A percentile compares a stretch with the other conserved stretches of the same genome.
Evolutionary conservation across 164 flowering plant species (phyloP).

Genomic region (Macadamia tetraphylla): DNA sequence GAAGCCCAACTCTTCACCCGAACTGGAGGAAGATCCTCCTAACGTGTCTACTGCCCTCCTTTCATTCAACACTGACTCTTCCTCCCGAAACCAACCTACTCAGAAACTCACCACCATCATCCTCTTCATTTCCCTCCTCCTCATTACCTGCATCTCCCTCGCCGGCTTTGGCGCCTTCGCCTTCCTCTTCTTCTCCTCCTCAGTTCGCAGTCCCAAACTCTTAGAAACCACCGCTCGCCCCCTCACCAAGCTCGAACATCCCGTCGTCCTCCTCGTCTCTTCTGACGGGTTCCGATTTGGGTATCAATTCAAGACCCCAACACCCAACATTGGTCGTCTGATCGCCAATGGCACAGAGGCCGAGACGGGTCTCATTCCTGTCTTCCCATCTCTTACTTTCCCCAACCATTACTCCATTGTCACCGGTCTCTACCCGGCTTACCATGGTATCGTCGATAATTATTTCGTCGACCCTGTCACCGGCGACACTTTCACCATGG

Average conservation of each 20-base stretch:
- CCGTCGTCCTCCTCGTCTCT: constrained; percentile 49
- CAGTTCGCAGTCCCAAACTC: not conserved
- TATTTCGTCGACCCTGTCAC: constrained; percentile 58
- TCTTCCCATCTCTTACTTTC: constrained; percentile 92
- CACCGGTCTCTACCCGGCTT: constrained; percentile 84
- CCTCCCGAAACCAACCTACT: not conserved
- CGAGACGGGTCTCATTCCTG: constrained; percentile 74
- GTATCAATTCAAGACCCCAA: constrained; percentile 58
- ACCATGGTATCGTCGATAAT: constrained; percentile 79
- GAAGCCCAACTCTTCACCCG: constrained; percentile 24
- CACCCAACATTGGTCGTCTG: constrained; percentile 53
- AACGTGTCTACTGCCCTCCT: constrained; percentile 49
- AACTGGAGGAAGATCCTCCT: constrained; percentile 32
- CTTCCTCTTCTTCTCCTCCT: constrained; percentile 46
- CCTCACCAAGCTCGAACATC: constrained; percentile 33
- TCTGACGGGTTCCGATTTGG: constrained; percentile 77
- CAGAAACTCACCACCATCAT: constrained; percentile 13
- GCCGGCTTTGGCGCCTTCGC: constrained; percentile 49
- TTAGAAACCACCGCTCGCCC: constrained; percentile 27
- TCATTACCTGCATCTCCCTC: constrained; percentile 41
- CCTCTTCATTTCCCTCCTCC: constrained; percentile 32
- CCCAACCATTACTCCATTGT: constrained; percentile 94
- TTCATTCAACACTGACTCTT: constrained; percentile 29
- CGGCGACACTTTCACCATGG: constrained; percentile 57
- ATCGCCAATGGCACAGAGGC: constrained; percentile 86